Evolutionary conservation across 352 stramenopile species (phyloP), one percentile per base, ranked within the genome.

Genomic region (Phytophthora multivora): DNA sequence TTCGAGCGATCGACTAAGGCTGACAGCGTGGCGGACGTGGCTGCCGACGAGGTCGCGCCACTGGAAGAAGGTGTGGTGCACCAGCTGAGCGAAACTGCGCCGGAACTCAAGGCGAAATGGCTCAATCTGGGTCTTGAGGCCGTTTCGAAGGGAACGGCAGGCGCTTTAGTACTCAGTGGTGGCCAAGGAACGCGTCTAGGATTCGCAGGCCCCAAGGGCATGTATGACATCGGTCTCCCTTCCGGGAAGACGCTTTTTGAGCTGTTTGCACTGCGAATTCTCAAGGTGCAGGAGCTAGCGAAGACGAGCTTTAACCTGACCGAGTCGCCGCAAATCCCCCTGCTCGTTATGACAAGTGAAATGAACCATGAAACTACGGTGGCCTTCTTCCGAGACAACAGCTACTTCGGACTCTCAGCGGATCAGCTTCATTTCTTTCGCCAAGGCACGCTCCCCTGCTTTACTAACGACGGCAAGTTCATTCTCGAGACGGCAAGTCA

Each of bases 311-410:
- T 66, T 19, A 59, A 63, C 3, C 40, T 69, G 46, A n/a, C 38
- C 10, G 33, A 68, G 28, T 16, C 35, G 18, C 46, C 70, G 88
- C 40, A 71, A 69, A 57, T 79, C 15, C 85, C 86, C 33, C 88
- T 98, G 36, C 98, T 97, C 60, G 88, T 99, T 46, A 99, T 99
- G 97, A 99, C 97, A 13, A 98, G 91, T 69, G 85, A 91, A 13
- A 88, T 98, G 68, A 99, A 99, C 71, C 89, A 99, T 69, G 83
- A 93, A 13, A 80, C 89, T 19, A 99, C 97, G 5, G 59, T 88
- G 4, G 63, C 62, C 6, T 99, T 93, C 74, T 99, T 99, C 71
- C 62, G 70, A 16, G 43, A 86, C 0, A 80, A 98, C 53, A 61
- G 75, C 10, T 98, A 88, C 67, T 99, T 99, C 76, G 96, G 95